These are phyloP conservation scores for Tulasnella sp. DNA, from an alignment of 768 basidiomycete species.

Conservation along the genomic window DNA sequence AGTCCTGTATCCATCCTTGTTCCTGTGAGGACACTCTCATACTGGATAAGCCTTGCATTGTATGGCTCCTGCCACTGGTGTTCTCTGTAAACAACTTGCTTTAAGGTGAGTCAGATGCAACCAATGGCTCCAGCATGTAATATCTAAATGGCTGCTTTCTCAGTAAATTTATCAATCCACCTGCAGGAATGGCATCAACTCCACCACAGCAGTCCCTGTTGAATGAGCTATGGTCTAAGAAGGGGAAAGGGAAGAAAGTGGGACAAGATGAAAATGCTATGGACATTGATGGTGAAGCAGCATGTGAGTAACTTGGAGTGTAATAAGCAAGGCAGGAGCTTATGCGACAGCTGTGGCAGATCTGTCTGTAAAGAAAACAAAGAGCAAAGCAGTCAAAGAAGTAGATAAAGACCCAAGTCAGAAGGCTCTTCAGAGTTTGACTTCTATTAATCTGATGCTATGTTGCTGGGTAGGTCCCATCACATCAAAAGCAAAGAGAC, in stretches of 20 bases:
- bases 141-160: no score
- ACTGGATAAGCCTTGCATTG: not conserved
- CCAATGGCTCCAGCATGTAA: no score
- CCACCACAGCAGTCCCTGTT: slow-evolving; percentile 72
- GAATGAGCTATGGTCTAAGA: slow-evolving; percentile 58
- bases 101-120: not conserved
- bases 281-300: slow-evolving; percentile 18
- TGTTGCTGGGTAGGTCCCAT: not conserved
- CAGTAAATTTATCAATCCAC: slow-evolving; percentile 66
- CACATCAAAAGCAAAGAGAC: slow-evolving; percentile 22
- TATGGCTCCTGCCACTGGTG: not conserved
- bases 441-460: not conserved
- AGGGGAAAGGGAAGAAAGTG: slow-evolving; percentile 25
- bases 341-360: not conserved
- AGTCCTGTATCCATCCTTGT: no score
- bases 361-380: not conserved
- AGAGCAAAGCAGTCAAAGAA: slow-evolving; percentile 1
- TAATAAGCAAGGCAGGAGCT: not conserved
- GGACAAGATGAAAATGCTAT: slow-evolving; percentile 21
- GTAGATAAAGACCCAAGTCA: slow-evolving; percentile 2
- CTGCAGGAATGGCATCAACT: slow-evolving; percentile 47
- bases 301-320: not conserved
- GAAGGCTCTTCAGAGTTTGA: not conserved
- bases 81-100: slow-evolving; percentile 4
- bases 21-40: no score